A percentile compares a stretch with the other conserved stretches of the same genome.
Evolutionary conservation across 139 green algal genomes (phyloP).

Genomic region (Coccomyxa sp.): DNA sequence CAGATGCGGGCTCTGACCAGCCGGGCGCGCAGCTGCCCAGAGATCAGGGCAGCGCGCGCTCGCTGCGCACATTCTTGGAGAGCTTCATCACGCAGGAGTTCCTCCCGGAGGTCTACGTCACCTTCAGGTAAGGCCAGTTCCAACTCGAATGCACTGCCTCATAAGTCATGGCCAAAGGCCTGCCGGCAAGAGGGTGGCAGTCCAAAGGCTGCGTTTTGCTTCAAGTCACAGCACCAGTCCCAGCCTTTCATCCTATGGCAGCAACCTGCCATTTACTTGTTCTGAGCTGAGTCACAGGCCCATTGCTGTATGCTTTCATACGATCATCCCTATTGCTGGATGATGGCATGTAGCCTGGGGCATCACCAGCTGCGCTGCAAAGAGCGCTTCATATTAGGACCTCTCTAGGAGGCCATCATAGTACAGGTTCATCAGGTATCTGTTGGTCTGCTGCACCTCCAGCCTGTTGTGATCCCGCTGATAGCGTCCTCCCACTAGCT

Average conservation of each 20-base stretch:
- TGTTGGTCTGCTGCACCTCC: conserved; percentile 30
- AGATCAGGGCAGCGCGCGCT: not conserved
- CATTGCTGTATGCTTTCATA: too few relatives aligned
- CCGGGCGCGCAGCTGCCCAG: not conserved
- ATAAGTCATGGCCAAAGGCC: not conserved
- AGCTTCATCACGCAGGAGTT: conserved; percentile 52
- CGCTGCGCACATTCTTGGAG: conserved; percentile 45
- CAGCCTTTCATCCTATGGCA: too few relatives aligned
- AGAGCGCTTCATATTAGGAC: too few relatives aligned
- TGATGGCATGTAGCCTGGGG: too few relatives aligned
- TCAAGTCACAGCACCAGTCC: not conserved
- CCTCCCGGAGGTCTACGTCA: conserved; percentile 59
- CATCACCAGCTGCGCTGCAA: too few relatives aligned
- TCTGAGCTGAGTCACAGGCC: too few relatives aligned
- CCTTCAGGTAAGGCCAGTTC: conserved; percentile 37
- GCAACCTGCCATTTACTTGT: too few relatives aligned
- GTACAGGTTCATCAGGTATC: conserved; percentile 38
- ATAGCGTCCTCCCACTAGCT: conserved; percentile 44
- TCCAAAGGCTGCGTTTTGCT: not conserved
- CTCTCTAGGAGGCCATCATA: conserved; percentile 21
- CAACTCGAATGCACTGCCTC: not conserved
- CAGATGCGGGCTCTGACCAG: conserved; percentile 7
- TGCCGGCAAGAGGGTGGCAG: not conserved
- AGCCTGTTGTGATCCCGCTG: conserved; percentile 33
- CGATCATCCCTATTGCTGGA: too few relatives aligned